Conservation (phyloP, 1,139 yeast genomes). For the Debaryomycetaceae sp. region DNA sequence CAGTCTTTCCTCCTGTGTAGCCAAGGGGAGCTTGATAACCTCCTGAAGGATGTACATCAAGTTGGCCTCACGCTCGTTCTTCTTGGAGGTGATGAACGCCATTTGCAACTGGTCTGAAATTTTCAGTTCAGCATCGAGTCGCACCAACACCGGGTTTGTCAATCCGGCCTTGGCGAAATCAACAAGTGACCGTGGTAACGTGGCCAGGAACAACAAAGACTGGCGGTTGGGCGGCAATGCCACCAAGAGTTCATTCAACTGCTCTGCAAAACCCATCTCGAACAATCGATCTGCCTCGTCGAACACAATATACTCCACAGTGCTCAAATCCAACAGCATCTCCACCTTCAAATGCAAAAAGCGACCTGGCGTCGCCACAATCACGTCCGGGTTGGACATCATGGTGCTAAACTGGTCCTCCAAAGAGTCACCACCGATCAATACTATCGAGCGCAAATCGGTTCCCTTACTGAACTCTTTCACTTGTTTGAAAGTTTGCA, state of each 20-base stretch:
- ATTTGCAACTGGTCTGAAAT: constrained; percentile 87
- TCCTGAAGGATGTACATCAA: constrained; percentile 71
- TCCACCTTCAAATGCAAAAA: constrained; percentile 93
- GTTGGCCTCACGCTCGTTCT: constrained; percentile 87
- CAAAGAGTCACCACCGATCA: constrained; percentile 96
- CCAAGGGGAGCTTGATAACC: constrained; percentile 79
- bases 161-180: constrained; percentile 98
- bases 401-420: constrained; percentile 93
- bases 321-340: constrained; percentile 79
- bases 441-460: constrained; percentile 70
- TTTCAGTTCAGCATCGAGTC: constrained; percentile 89
- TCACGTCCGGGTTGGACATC: constrained; percentile 91
- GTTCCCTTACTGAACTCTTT: constrained; percentile 85
- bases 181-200: constrained; percentile 85
- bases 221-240: constrained; percentile 81
- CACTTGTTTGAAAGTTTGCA: constrained; percentile 85
- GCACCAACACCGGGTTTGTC: constrained; percentile 82
- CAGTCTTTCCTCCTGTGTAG: constrained; percentile 59
- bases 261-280: constrained; percentile 96
- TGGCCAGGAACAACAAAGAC: constrained; percentile 88
- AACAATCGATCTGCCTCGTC: constrained; percentile 98
- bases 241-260: constrained; percentile 82
- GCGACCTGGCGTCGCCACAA: constrained; percentile 97
- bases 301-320: constrained; percentile 86
- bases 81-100: constrained; percentile 79